Percentiles rank a stretch among this genome's conserved stretches.
Evolutionary conservation across 352 stramenopile species (phyloP).

Genomic region (Globisporangium spiculum): DNA sequence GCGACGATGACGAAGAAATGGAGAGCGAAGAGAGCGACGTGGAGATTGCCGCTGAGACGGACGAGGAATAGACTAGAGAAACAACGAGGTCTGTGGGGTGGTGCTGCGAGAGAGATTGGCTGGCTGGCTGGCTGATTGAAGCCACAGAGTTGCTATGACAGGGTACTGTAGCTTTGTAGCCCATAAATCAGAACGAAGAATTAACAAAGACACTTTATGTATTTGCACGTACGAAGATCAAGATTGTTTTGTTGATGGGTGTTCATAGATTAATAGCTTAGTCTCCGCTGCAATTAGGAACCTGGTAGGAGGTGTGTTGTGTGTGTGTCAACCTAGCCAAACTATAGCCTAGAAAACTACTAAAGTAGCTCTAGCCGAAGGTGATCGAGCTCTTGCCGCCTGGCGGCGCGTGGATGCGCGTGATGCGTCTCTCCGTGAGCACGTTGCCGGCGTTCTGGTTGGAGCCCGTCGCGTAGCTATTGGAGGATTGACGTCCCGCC

Average conservation of each 20-base stretch:
- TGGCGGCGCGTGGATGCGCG: conserved; percentile 85
- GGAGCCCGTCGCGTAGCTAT: conserved; percentile 75
- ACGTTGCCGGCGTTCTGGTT: conserved; percentile 91
- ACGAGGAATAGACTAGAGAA: conserved; percentile 25
- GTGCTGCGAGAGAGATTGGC: neutral
- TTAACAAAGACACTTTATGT: conserved; percentile 11
- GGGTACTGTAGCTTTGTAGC: neutral
- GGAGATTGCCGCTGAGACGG: conserved; percentile 15
- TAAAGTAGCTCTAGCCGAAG: conserved; percentile 41
- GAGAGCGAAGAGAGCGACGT: conserved; percentile 28
- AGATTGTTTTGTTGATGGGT: neutral
- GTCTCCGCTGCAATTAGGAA: neutral
- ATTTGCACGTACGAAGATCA: conserved; percentile 1
- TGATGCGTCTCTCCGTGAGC: conserved; percentile 88
- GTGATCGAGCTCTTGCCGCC: conserved; percentile 80
- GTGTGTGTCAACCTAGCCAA: conserved; percentile 3
- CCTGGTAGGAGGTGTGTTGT: neutral
- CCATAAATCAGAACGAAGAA: neutral
- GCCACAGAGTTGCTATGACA: neutral
- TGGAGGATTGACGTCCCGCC: conserved; percentile 53
- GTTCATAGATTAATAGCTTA: conserved; percentile 5
- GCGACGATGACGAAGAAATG: conserved; percentile 22
- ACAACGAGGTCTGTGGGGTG: neutral
- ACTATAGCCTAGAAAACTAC: neutral
- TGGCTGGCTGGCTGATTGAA: neutral